These are phyloP conservation scores for Trichoderma sp. DNA, from an alignment of 2,329 filamentous ascomycete genomes.

Conservation along the genomic window DNA sequence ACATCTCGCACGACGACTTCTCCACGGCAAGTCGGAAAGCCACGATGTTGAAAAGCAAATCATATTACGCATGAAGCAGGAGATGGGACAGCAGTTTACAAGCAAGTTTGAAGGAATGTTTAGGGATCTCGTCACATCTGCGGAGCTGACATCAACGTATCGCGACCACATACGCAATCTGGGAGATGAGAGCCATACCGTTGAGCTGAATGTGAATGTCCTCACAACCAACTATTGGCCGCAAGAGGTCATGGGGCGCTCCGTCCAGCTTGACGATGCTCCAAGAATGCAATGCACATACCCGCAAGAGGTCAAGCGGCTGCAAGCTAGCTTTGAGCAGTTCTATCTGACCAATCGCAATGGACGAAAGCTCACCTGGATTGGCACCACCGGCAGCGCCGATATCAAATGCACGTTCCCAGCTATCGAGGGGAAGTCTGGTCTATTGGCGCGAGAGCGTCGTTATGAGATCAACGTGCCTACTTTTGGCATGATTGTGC, in stretches of 20 bases:
- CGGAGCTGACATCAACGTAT: constrained; percentile 78
- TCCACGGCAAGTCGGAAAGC: constrained; percentile 87
- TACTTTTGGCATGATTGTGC: constrained; percentile 87
- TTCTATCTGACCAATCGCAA: constrained; percentile 88
- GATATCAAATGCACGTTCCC: constrained; percentile 83
- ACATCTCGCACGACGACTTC: constrained; percentile 81
- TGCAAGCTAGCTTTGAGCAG: constrained; percentile 83
- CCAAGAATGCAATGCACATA: constrained; percentile 62
- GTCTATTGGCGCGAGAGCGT: constrained; percentile 61
- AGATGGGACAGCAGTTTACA: constrained; percentile 92
- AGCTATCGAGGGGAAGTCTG: constrained; percentile 68
- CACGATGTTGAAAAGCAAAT: constrained; percentile 93
- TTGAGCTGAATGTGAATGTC: constrained; percentile 82
- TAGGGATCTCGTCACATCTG: constrained; percentile 87
- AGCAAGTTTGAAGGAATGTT: constrained; percentile 96
- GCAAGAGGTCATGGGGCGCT: constrained; percentile 75
- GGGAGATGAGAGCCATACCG: constrained; percentile 51
- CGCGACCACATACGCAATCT: constrained; percentile 63
- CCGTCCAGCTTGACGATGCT: constrained; percentile 53
- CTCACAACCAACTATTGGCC: constrained; percentile 96
- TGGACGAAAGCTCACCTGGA: constrained; percentile 86
- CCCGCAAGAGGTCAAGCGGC: constrained; percentile 69
- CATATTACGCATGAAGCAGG: constrained; percentile 95
- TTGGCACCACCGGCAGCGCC: constrained; percentile 70
- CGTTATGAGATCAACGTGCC: constrained; percentile 90